phyloP scores from a whole-genome alignment of 2,329 filamentous ascomycete genomes.

The Colletotrichum sp. region DNA sequence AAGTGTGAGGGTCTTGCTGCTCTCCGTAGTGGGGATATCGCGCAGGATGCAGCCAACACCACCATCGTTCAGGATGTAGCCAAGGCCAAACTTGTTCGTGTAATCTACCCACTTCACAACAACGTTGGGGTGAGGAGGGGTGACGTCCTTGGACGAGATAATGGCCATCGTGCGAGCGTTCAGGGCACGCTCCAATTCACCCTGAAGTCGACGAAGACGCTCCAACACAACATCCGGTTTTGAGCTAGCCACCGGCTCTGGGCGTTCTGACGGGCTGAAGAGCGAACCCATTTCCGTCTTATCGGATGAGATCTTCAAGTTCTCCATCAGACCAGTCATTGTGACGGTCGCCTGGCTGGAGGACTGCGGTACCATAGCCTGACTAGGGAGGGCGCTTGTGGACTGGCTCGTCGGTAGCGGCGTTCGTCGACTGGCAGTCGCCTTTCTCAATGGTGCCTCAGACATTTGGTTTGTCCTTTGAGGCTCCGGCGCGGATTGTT shows the following conservation, averaged over 20 bases:
- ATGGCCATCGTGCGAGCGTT: conserved; percentile 69
- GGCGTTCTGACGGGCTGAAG: conserved; percentile 60
- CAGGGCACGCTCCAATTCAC: conserved; percentile 65
- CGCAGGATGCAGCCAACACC: conserved; percentile 75
- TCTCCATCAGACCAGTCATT: conserved; percentile 22
- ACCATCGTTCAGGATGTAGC: conserved; percentile 83
- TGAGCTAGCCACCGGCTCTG: conserved; percentile 55
- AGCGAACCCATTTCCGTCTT: conserved; percentile 49
- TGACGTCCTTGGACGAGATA: conserved; percentile 57
- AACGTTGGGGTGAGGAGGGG: conserved; percentile 64
- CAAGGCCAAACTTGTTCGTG: conserved; percentile 84
- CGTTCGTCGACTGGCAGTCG: conserved; percentile 3
- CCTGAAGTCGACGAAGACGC: conserved; percentile 60
- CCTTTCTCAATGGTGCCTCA: conserved; percentile 14
- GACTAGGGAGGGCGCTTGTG: conserved; percentile 10
- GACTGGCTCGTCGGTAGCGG: conserved; percentile 21
- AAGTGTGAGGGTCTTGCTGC: conserved; percentile 54
- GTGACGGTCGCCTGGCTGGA: conserved; percentile 10
- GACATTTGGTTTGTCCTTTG: conserved; percentile 3
- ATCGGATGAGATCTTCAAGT: conserved; percentile 25
- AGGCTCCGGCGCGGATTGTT: conserved; percentile 12
- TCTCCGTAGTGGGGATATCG: conserved; percentile 58
- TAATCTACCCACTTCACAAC: conserved; percentile 88
- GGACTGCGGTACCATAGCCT: not conserved
- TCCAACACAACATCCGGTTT: conserved; percentile 63